Percentiles rank a stretch among this genome's conserved stretches.
phyloP scores from a whole-genome alignment of 768 basidiomycete genomes.

The Leucogyrophana mollusca region DNA sequence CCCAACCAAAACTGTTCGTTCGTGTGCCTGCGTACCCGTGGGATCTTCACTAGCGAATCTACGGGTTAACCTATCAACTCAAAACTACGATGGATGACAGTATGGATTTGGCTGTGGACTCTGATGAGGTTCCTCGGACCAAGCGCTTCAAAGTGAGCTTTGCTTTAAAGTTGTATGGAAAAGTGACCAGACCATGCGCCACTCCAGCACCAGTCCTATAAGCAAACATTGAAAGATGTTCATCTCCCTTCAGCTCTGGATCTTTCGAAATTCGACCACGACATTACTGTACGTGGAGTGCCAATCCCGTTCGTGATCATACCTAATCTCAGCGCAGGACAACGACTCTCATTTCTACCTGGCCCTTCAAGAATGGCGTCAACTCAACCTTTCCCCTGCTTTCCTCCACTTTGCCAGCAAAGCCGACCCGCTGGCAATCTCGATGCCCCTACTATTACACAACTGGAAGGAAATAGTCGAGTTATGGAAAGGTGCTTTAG shows the following conservation, averaged over 20 bases:
- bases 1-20: too few relatives aligned
- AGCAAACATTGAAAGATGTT: conserved; percentile 62
- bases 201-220: conserved; percentile 71
- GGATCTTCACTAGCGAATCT: too few relatives aligned
- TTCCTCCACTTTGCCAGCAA: conserved; percentile 70
- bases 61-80: too few relatives aligned
- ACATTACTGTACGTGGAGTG: conserved; percentile 44
- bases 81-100: too few relatives aligned
- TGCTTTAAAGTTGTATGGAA: background rate
- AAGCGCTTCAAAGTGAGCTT: conserved; percentile 52
- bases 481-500: conserved; percentile 61
- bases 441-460: conserved; percentile 79
- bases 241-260: conserved; percentile 68
- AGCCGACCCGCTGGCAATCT: conserved; percentile 60
- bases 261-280: conserved; percentile 55
- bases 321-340: conserved; percentile 45
- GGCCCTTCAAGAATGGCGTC: conserved; percentile 71
- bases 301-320: background rate
- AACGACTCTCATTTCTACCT: conserved; percentile 77
- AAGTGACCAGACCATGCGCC: background rate
- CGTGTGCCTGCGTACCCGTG: too few relatives aligned
- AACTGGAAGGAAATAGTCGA: conserved; percentile 71
- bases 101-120: conserved; percentile 3
- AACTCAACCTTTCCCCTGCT: conserved; percentile 75
- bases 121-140: conserved; percentile 26